Evolutionary conservation across 116 monocot species (phyloP).

Genomic region (Iris pallida): DNA sequence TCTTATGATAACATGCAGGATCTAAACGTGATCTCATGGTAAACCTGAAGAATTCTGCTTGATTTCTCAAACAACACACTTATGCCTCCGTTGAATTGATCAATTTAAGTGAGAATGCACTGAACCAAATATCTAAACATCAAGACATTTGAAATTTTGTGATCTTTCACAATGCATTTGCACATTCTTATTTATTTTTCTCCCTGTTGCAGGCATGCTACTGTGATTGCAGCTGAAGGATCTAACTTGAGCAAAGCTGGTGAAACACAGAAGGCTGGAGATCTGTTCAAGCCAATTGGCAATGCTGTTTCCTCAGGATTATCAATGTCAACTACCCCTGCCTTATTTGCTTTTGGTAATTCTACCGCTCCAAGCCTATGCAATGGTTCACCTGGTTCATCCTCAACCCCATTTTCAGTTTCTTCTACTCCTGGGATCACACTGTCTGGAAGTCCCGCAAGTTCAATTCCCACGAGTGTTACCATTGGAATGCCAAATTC

Average conservation of each 20-base stretch:
- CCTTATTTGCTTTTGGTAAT: slow-evolving; percentile 25
- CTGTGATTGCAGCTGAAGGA: slow-evolving; percentile 2
- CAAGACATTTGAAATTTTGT: not conserved
- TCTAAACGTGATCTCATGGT: too few species aligned
- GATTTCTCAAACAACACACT: too few species aligned
- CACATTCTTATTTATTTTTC: slow-evolving; percentile 1
- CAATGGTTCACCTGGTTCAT: slow-evolving; percentile 33
- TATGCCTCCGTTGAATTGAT: too few species aligned
- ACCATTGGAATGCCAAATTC: slow-evolving; percentile 4
- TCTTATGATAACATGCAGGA: too few species aligned
- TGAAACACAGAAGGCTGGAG: slow-evolving; percentile 19
- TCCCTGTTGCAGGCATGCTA: slow-evolving; percentile 10
- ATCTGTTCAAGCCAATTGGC: slow-evolving; percentile 19
- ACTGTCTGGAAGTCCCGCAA: not conserved
- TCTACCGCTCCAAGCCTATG: slow-evolving; percentile 20
- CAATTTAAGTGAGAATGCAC: too few species aligned
- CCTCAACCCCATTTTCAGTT: slow-evolving; percentile 11
- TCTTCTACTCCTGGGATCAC: slow-evolving; percentile 13
- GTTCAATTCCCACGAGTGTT: not conserved
- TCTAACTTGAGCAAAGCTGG: slow-evolving; percentile 12
- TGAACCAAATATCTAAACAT: too few species aligned
- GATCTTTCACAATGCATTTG: not conserved
- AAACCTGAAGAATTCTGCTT: too few species aligned
- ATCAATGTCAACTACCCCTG: slow-evolving; percentile 5
- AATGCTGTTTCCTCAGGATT: slow-evolving; percentile 12